A percentile compares a stretch with the other conserved stretches of the same genome.
These are phyloP conservation scores for Aureobasidium vineae DNA, from an alignment of 2,329 filamentous ascomycete species.

Conservation along the genomic window DNA sequence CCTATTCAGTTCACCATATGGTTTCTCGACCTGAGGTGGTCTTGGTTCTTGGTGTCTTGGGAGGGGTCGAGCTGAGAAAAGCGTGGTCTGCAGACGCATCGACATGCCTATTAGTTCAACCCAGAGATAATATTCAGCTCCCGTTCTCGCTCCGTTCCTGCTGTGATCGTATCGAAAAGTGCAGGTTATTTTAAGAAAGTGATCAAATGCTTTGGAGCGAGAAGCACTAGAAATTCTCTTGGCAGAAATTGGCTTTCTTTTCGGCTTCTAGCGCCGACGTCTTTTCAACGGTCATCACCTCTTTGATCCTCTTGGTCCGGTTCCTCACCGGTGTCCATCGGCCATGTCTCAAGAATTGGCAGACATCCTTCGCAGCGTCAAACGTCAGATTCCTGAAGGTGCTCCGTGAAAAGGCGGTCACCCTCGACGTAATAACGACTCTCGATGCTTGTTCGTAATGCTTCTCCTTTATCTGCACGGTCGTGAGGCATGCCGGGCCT, in stretches of 20 bases:
- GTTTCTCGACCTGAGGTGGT: not conserved
- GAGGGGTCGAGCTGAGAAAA: not conserved
- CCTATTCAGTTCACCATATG: not conserved
- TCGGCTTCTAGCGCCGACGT: conserved; percentile 14
- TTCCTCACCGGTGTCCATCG: not conserved
- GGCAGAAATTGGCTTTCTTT: not conserved
- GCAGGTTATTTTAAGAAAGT: not conserved
- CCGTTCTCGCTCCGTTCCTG: not conserved
- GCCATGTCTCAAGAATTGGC: not conserved
- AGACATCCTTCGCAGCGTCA: too few species aligned
- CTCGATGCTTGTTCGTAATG: not conserved
- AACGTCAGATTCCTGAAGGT: too few species aligned
- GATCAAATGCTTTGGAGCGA: not conserved
- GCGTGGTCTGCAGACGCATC: not conserved
- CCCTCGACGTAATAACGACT: not conserved
- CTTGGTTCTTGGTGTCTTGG: too few species aligned
- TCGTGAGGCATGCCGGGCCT: not conserved
- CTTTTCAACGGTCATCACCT: not conserved
- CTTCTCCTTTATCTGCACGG: conserved; percentile 8
- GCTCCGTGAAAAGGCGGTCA: not conserved
- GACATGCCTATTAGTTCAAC: not conserved
- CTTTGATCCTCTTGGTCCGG: not conserved
- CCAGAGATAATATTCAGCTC: not conserved
- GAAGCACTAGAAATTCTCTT: not conserved
- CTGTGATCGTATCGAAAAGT: not conserved